Conservation (phyloP, 2,329 filamentous ascomycete species). For the Botrytis squamosa region DNA sequence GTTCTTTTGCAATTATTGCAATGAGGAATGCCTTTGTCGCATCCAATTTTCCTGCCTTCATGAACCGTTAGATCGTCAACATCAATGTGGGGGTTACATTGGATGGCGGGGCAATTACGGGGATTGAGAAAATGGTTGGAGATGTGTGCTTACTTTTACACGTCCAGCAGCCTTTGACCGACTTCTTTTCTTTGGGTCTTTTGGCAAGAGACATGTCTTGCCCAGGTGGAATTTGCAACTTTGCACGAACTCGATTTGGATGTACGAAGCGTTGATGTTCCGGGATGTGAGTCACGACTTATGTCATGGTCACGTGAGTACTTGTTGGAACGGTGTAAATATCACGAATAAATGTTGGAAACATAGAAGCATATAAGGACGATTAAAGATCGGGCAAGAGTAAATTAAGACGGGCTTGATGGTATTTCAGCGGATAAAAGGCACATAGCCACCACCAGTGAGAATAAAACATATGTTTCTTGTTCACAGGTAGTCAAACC, state of each 20-base stretch:
- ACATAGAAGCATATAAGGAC: rapidly evolving
- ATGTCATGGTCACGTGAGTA: neutral
- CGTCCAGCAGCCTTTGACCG: constrained; percentile 44
- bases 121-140: constrained; percentile 19
- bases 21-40: constrained; percentile 45
- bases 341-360: neutral
- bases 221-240: neutral
- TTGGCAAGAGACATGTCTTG: constrained; percentile 7
- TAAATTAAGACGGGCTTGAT: neutral
- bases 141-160: constrained; percentile 43
- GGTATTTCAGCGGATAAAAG: neutral
- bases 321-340: neutral
- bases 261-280: neutral
- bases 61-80: constrained; percentile 18
- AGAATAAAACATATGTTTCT: neutral
- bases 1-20: constrained; percentile 48
- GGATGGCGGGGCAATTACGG: constrained; percentile 3
- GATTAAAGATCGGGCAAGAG: neutral
- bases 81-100: constrained; percentile 1
- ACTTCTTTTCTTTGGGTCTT: constrained; percentile 14
- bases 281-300: neutral
- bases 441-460: too few relatives aligned
- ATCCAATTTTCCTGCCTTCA: constrained; percentile 49
- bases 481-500: neutral
- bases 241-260: neutral